A percentile compares a stretch with the other conserved stretches of the same genome.
These are phyloP conservation scores for Candida ipomoeae DNA, from an alignment of 805 yeast genomes.

Conservation along the genomic window DNA sequence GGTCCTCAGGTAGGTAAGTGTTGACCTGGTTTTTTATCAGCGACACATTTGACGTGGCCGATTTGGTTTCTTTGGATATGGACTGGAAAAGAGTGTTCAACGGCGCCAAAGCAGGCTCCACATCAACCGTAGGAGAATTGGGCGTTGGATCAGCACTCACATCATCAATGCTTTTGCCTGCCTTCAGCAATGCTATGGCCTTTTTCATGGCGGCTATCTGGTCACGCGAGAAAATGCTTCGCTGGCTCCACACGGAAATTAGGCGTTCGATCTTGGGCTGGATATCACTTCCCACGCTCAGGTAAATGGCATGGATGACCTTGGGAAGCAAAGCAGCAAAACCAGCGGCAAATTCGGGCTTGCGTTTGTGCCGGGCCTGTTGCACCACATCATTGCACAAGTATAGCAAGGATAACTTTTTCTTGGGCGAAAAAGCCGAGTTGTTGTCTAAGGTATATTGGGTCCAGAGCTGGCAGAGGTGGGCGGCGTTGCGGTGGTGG, in stretches of 20 bases:
- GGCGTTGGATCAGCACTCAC: not conserved
- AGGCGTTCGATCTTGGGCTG: slow-evolving; percentile 49
- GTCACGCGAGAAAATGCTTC: slow-evolving; percentile 38
- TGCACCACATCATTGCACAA: slow-evolving; percentile 80
- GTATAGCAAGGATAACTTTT: slow-evolving; percentile 58
- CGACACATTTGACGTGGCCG: slow-evolving; percentile 27
- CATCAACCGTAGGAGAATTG: not conserved
- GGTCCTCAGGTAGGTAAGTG: slow-evolving; percentile 34
- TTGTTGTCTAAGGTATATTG: slow-evolving; percentile 23
- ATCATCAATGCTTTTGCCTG: slow-evolving; percentile 7
- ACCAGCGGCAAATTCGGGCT: slow-evolving; percentile 52
- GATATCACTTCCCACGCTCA: slow-evolving; percentile 29
- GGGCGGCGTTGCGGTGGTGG: slow-evolving; percentile 55
- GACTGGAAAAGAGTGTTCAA: slow-evolving; percentile 29
- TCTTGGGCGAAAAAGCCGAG: slow-evolving; percentile 15
- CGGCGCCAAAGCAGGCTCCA: slow-evolving; percentile 30
- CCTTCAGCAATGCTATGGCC: slow-evolving; percentile 21
- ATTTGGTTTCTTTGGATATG: slow-evolving; percentile 21
- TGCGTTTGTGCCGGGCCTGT: slow-evolving; percentile 62
- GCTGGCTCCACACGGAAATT: slow-evolving; percentile 54
- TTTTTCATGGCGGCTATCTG: slow-evolving; percentile 28
- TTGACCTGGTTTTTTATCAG: slow-evolving; percentile 38
- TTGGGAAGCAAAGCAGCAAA: slow-evolving; percentile 50
- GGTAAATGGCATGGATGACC: slow-evolving; percentile 32
- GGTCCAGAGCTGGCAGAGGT: slow-evolving; percentile 54